Conservation (phyloP, 371 early-diverging fungal genomes). For the Catenaria anguillulae region DNA sequence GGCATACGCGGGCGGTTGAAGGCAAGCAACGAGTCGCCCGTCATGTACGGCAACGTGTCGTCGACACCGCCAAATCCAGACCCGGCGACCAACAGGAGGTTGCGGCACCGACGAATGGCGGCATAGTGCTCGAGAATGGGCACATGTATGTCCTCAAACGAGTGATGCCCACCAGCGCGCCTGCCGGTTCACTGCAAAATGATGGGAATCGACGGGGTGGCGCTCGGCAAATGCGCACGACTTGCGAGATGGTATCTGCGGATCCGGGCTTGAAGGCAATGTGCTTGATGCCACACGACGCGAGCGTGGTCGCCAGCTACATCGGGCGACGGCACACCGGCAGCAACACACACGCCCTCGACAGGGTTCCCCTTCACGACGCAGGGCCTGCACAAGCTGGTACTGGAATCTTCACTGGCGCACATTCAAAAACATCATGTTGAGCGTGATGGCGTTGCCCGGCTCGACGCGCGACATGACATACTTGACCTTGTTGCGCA, state of each 20-base stretch:
- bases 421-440: slow-evolving; percentile 83
- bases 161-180: slow-evolving; percentile 93
- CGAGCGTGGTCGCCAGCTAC: slow-evolving; percentile 73
- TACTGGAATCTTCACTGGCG: slow-evolving; percentile 93
- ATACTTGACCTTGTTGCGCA: slow-evolving; percentile 62
- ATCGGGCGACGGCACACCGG: slow-evolving; percentile 84
- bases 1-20: slow-evolving; percentile 89
- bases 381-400: slow-evolving; percentile 72
- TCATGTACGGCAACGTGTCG: slow-evolving; percentile 84
- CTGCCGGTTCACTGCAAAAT: slow-evolving; percentile 95
- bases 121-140: slow-evolving; percentile 88
- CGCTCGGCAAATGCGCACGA: slow-evolving; percentile 75
- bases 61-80: slow-evolving; percentile 83
- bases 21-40: slow-evolving; percentile 77
- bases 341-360: slow-evolving; percentile 63
- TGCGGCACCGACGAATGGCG: slow-evolving; percentile 66
- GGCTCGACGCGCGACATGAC: slow-evolving; percentile 60
- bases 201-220: slow-evolving; percentile 77
- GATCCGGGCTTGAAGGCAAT: slow-evolving; percentile 88
- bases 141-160: slow-evolving; percentile 87
- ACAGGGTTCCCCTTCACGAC: slow-evolving; percentile 83
- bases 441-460: slow-evolving; percentile 80
- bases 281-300: slow-evolving; percentile 70
- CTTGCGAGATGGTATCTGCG: slow-evolving; percentile 67
- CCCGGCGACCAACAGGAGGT: slow-evolving; percentile 81